These are phyloP conservation scores for Clitopilus hobsonii DNA, from an alignment of 768 basidiomycete species.

Conservation along the genomic window DNA sequence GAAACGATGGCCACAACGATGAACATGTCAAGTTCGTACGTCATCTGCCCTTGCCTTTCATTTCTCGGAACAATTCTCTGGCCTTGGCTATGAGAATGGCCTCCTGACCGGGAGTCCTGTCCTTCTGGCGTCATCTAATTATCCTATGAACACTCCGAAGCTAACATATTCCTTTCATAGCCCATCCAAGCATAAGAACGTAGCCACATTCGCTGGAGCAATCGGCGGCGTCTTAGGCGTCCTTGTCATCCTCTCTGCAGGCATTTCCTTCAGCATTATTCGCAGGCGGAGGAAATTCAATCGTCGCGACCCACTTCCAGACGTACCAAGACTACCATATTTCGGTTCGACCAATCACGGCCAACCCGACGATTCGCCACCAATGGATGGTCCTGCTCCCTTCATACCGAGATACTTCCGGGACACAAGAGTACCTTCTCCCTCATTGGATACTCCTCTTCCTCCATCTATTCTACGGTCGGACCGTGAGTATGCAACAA, in stretches of 20 bases:
- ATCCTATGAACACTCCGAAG: not conserved
- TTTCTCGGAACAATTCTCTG: not conserved
- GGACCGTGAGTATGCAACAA: not conserved
- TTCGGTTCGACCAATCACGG: slow-evolving; percentile 18
- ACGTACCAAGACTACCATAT: slow-evolving; percentile 10
- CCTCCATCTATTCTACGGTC: not conserved
- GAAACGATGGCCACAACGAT: not conserved
- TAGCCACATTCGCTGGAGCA: slow-evolving; percentile 50
- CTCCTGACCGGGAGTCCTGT: not conserved
- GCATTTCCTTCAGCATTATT: slow-evolving; percentile 48
- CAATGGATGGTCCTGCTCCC: slow-evolving; percentile 39
- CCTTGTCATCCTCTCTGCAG: slow-evolving; percentile 39
- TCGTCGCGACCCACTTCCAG: slow-evolving; percentile 27
- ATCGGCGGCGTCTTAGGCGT: slow-evolving; percentile 49
- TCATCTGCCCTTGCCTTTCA: not conserved
- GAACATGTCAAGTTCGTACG: not conserved
- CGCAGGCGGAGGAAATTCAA: slow-evolving; percentile 37
- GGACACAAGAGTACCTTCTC: slow-evolving; percentile 17
- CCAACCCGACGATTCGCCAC: slow-evolving; percentile 29
- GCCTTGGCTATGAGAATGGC: not conserved
- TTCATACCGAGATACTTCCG: slow-evolving; percentile 60
- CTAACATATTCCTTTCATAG: slow-evolving; percentile 6
- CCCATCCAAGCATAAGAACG: slow-evolving; percentile 24
- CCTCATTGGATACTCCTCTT: not conserved
- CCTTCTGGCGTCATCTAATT: not conserved